Conservation (phyloP, 495 filamentous ascomycete genomes). For the Aspergillus panamensis region DNA sequence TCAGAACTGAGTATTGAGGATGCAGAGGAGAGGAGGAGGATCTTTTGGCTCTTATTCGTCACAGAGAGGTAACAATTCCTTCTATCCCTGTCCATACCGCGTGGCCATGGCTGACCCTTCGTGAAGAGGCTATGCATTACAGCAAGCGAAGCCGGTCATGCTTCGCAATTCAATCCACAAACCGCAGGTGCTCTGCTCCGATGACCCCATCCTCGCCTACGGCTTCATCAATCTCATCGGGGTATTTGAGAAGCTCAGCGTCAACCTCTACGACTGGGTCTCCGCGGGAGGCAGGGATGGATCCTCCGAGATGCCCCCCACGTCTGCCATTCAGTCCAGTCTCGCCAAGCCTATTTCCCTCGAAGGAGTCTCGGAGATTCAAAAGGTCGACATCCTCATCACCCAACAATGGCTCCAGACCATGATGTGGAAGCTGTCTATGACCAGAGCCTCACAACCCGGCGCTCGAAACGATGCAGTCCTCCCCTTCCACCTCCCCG, state of each 20-base stretch:
- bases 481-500: conserved; percentile 56
- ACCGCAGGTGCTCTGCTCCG: conserved; percentile 44
- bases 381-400: conserved; percentile 59
- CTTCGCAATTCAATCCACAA: conserved; percentile 48
- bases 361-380: conserved; percentile 50
- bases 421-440: conserved; percentile 60
- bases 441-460: conserved; percentile 50
- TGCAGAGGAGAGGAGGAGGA: conserved; percentile 49
- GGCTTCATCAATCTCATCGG: conserved; percentile 54
- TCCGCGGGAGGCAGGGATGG: conserved; percentile 40
- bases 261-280: conserved; percentile 43
- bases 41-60: conserved; percentile 65
- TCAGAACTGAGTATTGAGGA: conserved; percentile 42
- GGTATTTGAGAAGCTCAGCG: conserved; percentile 48
- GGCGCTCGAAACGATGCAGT: conserved; percentile 42
- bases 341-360: conserved; percentile 38
- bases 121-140: conserved; percentile 44
- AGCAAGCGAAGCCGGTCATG: conserved; percentile 54
- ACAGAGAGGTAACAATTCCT: conserved; percentile 46
- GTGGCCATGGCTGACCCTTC: too few relatives aligned
- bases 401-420: conserved; percentile 61
- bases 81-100: too few relatives aligned
- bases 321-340: conserved; percentile 38
- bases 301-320: conserved; percentile 34
- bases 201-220: conserved; percentile 45